phyloP scores from a whole-genome alignment of 208 protist genomes.

The Wallacemonas collosoma region DNA sequence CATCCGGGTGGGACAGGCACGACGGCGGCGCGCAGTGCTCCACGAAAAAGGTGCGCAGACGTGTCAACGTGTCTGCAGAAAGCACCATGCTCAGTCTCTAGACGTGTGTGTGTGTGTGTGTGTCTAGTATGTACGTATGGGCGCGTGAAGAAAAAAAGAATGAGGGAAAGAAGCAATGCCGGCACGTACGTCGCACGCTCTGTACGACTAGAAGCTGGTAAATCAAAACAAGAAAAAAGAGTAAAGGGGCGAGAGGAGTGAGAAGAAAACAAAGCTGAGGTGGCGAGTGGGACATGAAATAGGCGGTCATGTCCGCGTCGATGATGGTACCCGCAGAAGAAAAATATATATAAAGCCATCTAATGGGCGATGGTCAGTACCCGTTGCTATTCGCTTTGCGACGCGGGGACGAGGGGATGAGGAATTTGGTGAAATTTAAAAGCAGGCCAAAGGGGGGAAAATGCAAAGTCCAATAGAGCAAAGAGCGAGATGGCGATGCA shows the following conservation, averaged over 20 bases:
- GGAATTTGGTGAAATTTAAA: too few species aligned
- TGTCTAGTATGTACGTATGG: not conserved
- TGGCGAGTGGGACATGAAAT: too few species aligned
- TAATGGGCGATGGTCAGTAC: too few species aligned
- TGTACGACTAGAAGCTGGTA: not conserved
- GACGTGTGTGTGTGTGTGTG: not conserved
- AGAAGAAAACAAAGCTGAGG: not conserved
- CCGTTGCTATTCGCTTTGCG: too few species aligned
- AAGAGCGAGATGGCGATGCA: too few species aligned
- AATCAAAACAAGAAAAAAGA: conserved; percentile 5
- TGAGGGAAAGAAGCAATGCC: not conserved
- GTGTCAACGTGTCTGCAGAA: not conserved
- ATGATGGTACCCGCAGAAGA: too few species aligned
- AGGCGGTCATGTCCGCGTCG: too few species aligned
- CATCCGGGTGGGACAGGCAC: conserved; percentile 12
- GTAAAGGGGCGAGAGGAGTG: not conserved
- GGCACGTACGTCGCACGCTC: not conserved
- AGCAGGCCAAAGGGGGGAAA: too few species aligned
- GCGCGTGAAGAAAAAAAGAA: not conserved
- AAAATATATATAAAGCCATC: too few species aligned
- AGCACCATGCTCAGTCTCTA: not conserved
- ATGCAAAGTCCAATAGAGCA: too few species aligned
- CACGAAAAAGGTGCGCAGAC: conserved; percentile 55
- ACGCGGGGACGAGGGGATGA: too few species aligned
- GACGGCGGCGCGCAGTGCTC: conserved; percentile 63